These are phyloP conservation scores for Cercospora berteroae DNA, from an alignment of 2,329 filamentous ascomycete genomes.

Conservation along the genomic window DNA sequence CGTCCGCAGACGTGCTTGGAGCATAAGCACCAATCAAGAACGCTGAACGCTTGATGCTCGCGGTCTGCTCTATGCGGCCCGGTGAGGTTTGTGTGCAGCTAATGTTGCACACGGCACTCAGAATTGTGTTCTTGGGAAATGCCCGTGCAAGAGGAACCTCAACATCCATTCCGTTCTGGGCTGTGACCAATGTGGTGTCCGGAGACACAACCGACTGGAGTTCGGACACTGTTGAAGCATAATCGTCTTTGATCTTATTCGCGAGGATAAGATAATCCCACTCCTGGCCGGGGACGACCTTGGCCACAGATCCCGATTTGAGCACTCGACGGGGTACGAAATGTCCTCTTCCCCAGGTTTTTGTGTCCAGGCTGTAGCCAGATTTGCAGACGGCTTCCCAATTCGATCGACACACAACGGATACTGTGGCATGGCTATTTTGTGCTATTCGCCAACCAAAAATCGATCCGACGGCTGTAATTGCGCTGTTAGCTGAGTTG, in stretches of 20 bases:
- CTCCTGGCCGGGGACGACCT: slow-evolving; percentile 2
- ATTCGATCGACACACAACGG: slow-evolving; percentile 30
- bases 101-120: slow-evolving; percentile 29
- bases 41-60: slow-evolving; percentile 22
- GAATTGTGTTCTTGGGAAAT: slow-evolving; percentile 27
- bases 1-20: not conserved
- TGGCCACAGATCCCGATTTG: slow-evolving; percentile 11
- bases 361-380: slow-evolving; percentile 25
- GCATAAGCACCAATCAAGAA: slow-evolving; percentile 21
- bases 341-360: slow-evolving; percentile 27
- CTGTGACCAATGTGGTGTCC: slow-evolving; percentile 25
- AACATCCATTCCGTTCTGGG: slow-evolving; percentile 30
- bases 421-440: slow-evolving; percentile 21
- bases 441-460: slow-evolving; percentile 31
- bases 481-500: not conserved
- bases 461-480: slow-evolving; percentile 27
- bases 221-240: slow-evolving; percentile 18
- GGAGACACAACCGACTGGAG: slow-evolving; percentile 17
- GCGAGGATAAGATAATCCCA: slow-evolving; percentile 30
- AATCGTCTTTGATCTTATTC: slow-evolving; percentile 27
- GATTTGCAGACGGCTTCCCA: slow-evolving; percentile 20
- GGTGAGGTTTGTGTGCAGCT: slow-evolving; percentile 25
- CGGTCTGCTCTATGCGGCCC: slow-evolving; percentile 25
- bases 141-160: slow-evolving; percentile 22
- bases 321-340: slow-evolving; percentile 26